phyloP scores from a whole-genome alignment of 768 basidiomycete species.

The Auriculariales sp. region DNA sequence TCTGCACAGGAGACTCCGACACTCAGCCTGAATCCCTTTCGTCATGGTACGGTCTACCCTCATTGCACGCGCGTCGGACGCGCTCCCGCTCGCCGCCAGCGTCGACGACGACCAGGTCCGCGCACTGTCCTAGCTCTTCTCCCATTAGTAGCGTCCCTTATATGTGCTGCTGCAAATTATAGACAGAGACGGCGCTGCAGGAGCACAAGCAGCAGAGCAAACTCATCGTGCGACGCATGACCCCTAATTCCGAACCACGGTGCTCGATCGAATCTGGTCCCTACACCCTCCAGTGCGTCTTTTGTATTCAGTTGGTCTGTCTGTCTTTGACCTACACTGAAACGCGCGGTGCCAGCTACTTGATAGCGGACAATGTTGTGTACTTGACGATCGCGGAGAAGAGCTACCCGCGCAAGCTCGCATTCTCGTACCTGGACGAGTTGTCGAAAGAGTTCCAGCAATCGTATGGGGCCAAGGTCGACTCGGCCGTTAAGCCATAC shows the following conservation, averaged over 20 bases:
- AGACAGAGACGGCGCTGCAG: slow-evolving; percentile 89
- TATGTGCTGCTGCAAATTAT: not conserved
- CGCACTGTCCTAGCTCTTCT: not conserved
- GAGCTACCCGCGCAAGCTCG: slow-evolving; percentile 91
- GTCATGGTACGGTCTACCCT: slow-evolving; percentile 88
- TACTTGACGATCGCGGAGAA: slow-evolving; percentile 93
- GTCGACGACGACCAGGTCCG: slow-evolving; percentile 93
- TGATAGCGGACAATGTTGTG: slow-evolving; percentile 86
- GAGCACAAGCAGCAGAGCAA: slow-evolving; percentile 99
- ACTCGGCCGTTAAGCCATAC: slow-evolving; percentile 88
- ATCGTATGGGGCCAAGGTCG: slow-evolving; percentile 88
- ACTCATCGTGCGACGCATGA: slow-evolving; percentile 87
- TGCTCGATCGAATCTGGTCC: slow-evolving; percentile 94
- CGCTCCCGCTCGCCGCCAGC: slow-evolving; percentile 83
- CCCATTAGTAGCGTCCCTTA: not conserved
- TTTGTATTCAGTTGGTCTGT: not conserved
- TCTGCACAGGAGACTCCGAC: too few relatives aligned
- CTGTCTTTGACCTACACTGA: not conserved
- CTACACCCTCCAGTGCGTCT: slow-evolving; percentile 86
- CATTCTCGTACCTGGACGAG: slow-evolving; percentile 95
- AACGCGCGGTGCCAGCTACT: slow-evolving; percentile 46
- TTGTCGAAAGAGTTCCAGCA: slow-evolving; percentile 89
- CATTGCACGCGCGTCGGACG: slow-evolving; percentile 73
- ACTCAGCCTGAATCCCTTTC: too few relatives aligned
- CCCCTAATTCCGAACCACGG: slow-evolving; percentile 84